phyloP scores from a whole-genome alignment of 2,329 filamentous ascomycete genomes.

The Penicillium sp. region DNA sequence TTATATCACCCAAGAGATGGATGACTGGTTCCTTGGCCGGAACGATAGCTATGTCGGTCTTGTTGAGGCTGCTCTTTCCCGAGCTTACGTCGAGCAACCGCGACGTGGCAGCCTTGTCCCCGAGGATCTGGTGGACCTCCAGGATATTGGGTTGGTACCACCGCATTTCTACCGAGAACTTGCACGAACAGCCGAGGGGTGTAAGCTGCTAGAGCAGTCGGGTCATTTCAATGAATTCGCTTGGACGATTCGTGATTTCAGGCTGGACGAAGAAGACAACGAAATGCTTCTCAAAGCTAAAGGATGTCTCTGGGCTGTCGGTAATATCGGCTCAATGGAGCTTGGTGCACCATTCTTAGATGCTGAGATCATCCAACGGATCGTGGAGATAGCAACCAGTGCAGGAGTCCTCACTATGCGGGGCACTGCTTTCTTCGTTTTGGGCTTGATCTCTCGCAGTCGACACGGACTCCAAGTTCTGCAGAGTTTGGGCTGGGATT shows the following conservation, averaged over 20 bases:
- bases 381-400: slow-evolving; percentile 77
- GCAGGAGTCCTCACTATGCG: slow-evolving; percentile 86
- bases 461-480: slow-evolving; percentile 86
- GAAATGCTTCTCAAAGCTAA: slow-evolving; percentile 90
- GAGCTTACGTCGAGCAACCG: slow-evolving; percentile 58
- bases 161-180: slow-evolving; percentile 96
- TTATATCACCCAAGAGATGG: slow-evolving; percentile 99
- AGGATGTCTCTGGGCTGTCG: slow-evolving; percentile 92
- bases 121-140: slow-evolving; percentile 52
- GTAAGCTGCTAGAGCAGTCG: slow-evolving; percentile 78
- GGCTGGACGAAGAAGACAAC: slow-evolving; percentile 71
- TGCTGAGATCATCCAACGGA: slow-evolving; percentile 75
- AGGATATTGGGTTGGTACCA: slow-evolving; percentile 59
- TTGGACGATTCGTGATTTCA: slow-evolving; percentile 76
- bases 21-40: slow-evolving; percentile 95
- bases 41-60: slow-evolving; percentile 93
- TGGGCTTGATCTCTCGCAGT: slow-evolving; percentile 85
- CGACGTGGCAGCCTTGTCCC: slow-evolving; percentile 43
- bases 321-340: slow-evolving; percentile 97
- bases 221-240: slow-evolving; percentile 94
- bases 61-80: slow-evolving; percentile 88
- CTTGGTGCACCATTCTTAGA: slow-evolving; percentile 87
- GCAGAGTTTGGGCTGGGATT: slow-evolving; percentile 83
- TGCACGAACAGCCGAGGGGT: slow-evolving; percentile 84
- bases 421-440: slow-evolving; percentile 91